Evolutionary conservation across 140 eudicot genomes (phyloP), one percentile per base, ranked within the genome.

Genomic region (Oenanthe javanica): DNA sequence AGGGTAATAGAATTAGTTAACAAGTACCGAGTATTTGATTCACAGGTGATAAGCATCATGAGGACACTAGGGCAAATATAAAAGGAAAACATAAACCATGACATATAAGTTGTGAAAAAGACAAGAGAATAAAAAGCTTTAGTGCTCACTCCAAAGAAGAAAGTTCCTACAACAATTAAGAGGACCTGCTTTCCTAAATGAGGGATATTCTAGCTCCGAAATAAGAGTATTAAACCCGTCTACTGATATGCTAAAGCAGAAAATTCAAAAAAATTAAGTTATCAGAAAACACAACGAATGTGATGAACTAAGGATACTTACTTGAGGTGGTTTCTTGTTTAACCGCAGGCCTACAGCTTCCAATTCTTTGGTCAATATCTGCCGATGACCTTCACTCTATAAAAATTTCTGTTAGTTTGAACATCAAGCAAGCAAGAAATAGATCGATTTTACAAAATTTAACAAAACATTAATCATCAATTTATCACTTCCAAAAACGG

Each of bases 311-410:
- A 66, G 64, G n/a, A 82, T 55, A 75, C 70, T 90, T 92, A 94
- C 97, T 69, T 92, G 99, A 79, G 99, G 99, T 43, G 99, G 99
- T 72, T 77, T 90, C 88, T 95, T 95, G 90, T 95, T 95, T 81
- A 95, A 79, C 48, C 99, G 97, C 88, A 95, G 83, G 85, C 99
- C 99, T 80, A 95, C 99, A 83, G 99, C 97, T 92, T 95, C 99
- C 87, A 95, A 89, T 82, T 95, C 99, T 84, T 83, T 90, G 48
- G 99, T 95, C 86, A 95, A 86, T 83, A 95, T 95, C 78, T 92
- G 99, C 79, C 99, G 89, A 88, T 95, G 99, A 75, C 99, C 97
- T 91, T 92, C 97, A 85, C 97, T 95, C 97, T 95, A 81, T 50
- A 67, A 79, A 15, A 48, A 73, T 67, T 57, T 59, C 12, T 66